These are phyloP conservation scores for Neonectria coccinea DNA, from an alignment of 2,329 filamentous ascomycete genomes.

Conservation along the genomic window DNA sequence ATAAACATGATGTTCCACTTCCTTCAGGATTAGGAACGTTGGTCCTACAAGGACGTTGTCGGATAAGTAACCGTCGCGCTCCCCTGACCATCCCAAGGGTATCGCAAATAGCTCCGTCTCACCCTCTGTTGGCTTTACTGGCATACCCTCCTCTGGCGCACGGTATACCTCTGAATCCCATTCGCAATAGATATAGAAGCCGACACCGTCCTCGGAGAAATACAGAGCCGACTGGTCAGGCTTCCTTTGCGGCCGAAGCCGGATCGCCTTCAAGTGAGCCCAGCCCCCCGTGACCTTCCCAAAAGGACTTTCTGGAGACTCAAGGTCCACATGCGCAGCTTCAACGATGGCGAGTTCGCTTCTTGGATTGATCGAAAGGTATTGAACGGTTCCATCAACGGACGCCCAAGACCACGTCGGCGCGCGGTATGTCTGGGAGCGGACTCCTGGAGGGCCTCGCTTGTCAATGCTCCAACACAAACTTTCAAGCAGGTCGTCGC, in stretches of 20 bases:
- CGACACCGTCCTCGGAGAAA: neutral
- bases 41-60: neutral
- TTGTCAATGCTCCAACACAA: neutral
- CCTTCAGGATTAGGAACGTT: neutral
- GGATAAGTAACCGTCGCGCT: too few relatives aligned
- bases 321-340: neutral
- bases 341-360: neutral
- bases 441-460: neutral
- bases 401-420: conserved; percentile 23
- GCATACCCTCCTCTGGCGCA: neutral
- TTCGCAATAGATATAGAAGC: neutral
- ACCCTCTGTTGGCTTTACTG: too few relatives aligned
- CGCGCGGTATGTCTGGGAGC: neutral
- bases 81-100: neutral
- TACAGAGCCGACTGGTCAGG: neutral
- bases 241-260: neutral
- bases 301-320: neutral
- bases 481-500: neutral
- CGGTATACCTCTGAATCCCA: neutral
- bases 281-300: conserved; percentile 4
- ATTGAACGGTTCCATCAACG: neutral
- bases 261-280: neutral
- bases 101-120: neutral
- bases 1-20: neutral
- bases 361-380: neutral